phyloP scores from a whole-genome alignment of 2,329 filamentous ascomycete species.

The Paracamarosporium sp. region DNA sequence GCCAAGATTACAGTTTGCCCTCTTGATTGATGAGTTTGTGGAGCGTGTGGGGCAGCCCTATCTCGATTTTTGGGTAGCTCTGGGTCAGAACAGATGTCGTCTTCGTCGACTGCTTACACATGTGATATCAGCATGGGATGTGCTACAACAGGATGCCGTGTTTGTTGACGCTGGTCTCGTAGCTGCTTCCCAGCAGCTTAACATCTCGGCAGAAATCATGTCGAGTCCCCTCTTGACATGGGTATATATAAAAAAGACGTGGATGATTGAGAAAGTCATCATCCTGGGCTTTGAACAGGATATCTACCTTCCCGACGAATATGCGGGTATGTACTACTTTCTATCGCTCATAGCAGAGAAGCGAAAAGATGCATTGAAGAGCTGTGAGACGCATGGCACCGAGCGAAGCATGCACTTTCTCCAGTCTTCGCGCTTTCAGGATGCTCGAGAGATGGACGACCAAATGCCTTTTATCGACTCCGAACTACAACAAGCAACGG shows the following conservation, averaged over 20 bases:
- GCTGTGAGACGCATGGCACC: constrained; percentile 23
- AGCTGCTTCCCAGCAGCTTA: constrained; percentile 39
- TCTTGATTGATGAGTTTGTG: constrained; percentile 71
- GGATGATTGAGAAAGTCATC: constrained; percentile 83
- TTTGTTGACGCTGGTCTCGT: constrained; percentile 60
- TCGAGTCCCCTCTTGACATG: constrained; percentile 83
- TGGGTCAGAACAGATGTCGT: constrained; percentile 90
- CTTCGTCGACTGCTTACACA: constrained; percentile 90
- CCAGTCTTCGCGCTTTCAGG: constrained; percentile 1
- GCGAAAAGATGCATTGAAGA: constrained; percentile 26
- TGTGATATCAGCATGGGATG: constrained; percentile 81
- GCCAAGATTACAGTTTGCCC: constrained; percentile 73
- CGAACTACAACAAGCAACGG: constrained; percentile 33
- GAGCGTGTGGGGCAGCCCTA: constrained; percentile 70
- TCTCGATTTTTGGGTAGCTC: constrained; percentile 80
- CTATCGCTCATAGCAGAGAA: constrained; percentile 33
- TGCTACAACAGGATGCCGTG: constrained; percentile 72
- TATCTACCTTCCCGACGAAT: constrained; percentile 85
- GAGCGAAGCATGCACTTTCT: constrained; percentile 9
- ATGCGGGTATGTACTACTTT: constrained; percentile 85
- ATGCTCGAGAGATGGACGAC: constrained; percentile 20
- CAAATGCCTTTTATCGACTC: constrained; percentile 26
- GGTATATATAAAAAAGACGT: constrained; percentile 90
- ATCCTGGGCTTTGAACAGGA: constrained; percentile 95
- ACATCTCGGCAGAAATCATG: constrained; percentile 55